Conservation (phyloP, 257 asterid species). For the Plantago elongata region DNA sequence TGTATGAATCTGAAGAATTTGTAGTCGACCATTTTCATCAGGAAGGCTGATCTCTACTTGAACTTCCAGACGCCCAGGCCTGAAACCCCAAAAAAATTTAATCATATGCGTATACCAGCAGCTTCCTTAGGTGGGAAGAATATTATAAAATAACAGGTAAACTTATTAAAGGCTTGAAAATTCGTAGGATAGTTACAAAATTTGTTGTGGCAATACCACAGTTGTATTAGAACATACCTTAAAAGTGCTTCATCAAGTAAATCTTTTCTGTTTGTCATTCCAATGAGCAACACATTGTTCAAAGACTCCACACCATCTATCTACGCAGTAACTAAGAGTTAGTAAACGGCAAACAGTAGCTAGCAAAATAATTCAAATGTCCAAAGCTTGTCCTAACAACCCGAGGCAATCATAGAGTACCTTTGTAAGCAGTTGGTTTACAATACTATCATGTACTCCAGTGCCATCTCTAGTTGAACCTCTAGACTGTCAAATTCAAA, state of each 20-base stretch:
- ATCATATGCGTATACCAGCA: constrained; percentile 11
- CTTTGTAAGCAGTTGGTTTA: constrained; percentile 97
- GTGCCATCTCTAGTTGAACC: constrained; percentile 99
- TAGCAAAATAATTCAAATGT: constrained; percentile 15
- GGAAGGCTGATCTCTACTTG: constrained; percentile 99
- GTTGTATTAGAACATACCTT: constrained; percentile 38
- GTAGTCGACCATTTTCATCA: constrained; percentile 96
- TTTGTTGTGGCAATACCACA: constrained; percentile 10
- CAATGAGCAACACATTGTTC: constrained; percentile 96
- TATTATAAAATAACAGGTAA: not conserved
- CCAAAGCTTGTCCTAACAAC: constrained; percentile 12
- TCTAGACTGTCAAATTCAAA: constrained; percentile 67
- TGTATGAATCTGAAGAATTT: constrained; percentile 96
- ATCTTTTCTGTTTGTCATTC: constrained; percentile 98
- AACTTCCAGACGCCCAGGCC: constrained; percentile 99
- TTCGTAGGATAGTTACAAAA: constrained; percentile 5
- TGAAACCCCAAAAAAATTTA: constrained; percentile 29
- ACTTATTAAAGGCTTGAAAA: not conserved
- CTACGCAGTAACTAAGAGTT: constrained; percentile 40
- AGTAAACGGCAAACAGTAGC: constrained; percentile 19
- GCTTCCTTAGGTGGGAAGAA: constrained; percentile 12
- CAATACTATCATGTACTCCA: constrained; percentile 99
- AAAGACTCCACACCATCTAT: constrained; percentile 99
- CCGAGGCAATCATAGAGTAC: constrained; percentile 34
- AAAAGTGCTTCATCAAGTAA: constrained; percentile 96